phyloP scores from a whole-genome alignment of 805 yeast species.

The Candida palmyrensis region DNA sequence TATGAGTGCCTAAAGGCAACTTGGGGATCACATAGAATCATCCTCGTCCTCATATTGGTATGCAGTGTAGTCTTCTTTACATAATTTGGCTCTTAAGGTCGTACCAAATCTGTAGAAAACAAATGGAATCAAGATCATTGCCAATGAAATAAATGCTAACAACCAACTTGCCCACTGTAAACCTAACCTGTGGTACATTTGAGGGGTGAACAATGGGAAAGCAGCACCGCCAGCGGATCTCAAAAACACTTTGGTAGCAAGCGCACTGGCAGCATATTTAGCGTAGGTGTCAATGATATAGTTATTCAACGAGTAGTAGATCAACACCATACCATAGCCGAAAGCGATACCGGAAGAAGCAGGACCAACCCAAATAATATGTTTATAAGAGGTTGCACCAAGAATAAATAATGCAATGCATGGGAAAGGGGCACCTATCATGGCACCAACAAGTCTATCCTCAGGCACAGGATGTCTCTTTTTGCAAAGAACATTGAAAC shows the following conservation, averaged over 20 bases:
- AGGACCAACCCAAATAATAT: constrained; percentile 63
- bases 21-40: not conserved
- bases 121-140: constrained; percentile 71
- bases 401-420: constrained; percentile 73
- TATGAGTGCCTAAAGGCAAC: not conserved
- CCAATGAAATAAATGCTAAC: constrained; percentile 70
- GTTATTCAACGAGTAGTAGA: constrained; percentile 59
- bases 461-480: constrained; percentile 67
- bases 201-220: constrained; percentile 75
- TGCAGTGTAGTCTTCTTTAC: constrained; percentile 56
- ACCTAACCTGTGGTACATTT: constrained; percentile 72
- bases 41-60: constrained; percentile 3
- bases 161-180: constrained; percentile 79
- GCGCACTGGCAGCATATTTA: constrained; percentile 72
- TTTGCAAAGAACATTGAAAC: constrained; percentile 48
- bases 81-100: constrained; percentile 53
- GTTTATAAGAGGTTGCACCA: constrained; percentile 72
- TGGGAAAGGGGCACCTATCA: constrained; percentile 80
- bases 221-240: constrained; percentile 86
- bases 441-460: constrained; percentile 75
- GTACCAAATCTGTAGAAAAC: constrained; percentile 67
- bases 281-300: constrained; percentile 90
- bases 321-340: constrained; percentile 58
- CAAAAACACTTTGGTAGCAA: constrained; percentile 76
- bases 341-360: constrained; percentile 56